These are phyloP conservation scores for Mucor lusitanicus DNA, from an alignment of 371 early-diverging fungal species.

Conservation along the genomic window DNA sequence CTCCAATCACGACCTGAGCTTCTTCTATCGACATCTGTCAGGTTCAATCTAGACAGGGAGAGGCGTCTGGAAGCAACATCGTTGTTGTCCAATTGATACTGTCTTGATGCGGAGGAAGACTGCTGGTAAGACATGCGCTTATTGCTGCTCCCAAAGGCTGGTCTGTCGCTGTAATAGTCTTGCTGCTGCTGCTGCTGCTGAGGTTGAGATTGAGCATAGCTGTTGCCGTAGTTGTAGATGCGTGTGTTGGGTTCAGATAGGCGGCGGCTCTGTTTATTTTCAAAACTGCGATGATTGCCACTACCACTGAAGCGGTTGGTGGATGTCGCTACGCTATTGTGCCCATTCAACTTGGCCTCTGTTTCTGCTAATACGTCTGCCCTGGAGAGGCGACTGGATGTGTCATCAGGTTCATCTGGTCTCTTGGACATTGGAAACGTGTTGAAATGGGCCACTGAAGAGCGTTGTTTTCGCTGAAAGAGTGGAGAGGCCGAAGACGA, in stretches of 20 bases:
- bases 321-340: not conserved
- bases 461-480: constrained; percentile 29
- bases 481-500: not conserved
- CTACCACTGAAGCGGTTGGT: not conserved
- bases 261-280: constrained; percentile 36
- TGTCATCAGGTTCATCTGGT: constrained; percentile 10
- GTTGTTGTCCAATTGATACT: not conserved
- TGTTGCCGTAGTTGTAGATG: constrained; percentile 6
- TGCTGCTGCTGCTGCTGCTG: not conserved
- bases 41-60: not conserved
- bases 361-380: constrained; percentile 49
- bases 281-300: no score
- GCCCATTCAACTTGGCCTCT: constrained; percentile 48
- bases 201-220: not conserved
- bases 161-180: not conserved
- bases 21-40: constrained; percentile 3
- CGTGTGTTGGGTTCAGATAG: constrained; percentile 45
- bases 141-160: not conserved
- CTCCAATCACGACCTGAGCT: constrained; percentile 3
- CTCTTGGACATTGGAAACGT: constrained; percentile 25
- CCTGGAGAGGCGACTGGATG: constrained; percentile 22
- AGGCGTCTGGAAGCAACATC: not conserved
- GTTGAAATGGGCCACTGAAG: constrained; percentile 42
- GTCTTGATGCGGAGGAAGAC: not conserved
- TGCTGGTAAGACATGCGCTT: constrained; percentile 16